Evolutionary conservation across 306 rosid genomes (phyloP).

Genomic region (Hippophae gyantsensis): DNA sequence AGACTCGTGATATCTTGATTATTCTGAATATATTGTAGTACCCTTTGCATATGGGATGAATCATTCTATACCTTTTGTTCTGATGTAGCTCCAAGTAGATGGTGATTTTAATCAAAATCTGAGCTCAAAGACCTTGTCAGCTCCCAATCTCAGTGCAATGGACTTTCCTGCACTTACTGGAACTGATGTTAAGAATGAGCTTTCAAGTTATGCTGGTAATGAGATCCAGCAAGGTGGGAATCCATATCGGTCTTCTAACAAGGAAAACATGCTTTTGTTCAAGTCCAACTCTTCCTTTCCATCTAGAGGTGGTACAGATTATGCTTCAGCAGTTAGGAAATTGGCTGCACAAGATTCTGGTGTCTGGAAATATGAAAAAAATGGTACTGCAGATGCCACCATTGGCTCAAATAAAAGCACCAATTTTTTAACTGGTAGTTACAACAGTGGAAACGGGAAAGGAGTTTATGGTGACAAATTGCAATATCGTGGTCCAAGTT

Average conservation of each 20-base stretch:
- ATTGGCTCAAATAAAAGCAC: slow-evolving; percentile 81
- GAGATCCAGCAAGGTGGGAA: slow-evolving; percentile 54
- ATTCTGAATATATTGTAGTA: slow-evolving; percentile 2
- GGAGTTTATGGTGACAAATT: slow-evolving; percentile 49
- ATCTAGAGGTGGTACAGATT: slow-evolving; percentile 66
- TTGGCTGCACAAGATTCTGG: slow-evolving; percentile 88
- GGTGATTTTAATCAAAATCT: slow-evolving; percentile 57
- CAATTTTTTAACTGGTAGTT: slow-evolving; percentile 49
- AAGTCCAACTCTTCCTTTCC: slow-evolving; percentile 62
- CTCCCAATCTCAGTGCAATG: slow-evolving; percentile 70
- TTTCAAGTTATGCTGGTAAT: slow-evolving; percentile 52
- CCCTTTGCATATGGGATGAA: background rate
- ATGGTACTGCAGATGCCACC: slow-evolving; percentile 57
- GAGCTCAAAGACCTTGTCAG: slow-evolving; percentile 57
- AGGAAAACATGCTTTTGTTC: slow-evolving; percentile 62
- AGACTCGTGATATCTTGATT: slow-evolving; percentile 4
- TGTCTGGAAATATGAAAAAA: slow-evolving; percentile 75
- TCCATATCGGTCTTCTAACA: slow-evolving; percentile 54
- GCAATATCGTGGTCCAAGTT: slow-evolving; percentile 61
- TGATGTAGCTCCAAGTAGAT: slow-evolving; percentile 86
- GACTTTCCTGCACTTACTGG: slow-evolving; percentile 78
- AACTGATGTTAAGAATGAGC: slow-evolving; percentile 43
- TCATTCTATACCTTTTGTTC: slow-evolving; percentile 14
- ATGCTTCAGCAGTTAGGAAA: slow-evolving; percentile 91
- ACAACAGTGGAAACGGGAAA: slow-evolving; percentile 61